Base-by-base conservation (phyloP, 345 rosid genomes). In the Eucalyptus guilfoylei region DNA sequence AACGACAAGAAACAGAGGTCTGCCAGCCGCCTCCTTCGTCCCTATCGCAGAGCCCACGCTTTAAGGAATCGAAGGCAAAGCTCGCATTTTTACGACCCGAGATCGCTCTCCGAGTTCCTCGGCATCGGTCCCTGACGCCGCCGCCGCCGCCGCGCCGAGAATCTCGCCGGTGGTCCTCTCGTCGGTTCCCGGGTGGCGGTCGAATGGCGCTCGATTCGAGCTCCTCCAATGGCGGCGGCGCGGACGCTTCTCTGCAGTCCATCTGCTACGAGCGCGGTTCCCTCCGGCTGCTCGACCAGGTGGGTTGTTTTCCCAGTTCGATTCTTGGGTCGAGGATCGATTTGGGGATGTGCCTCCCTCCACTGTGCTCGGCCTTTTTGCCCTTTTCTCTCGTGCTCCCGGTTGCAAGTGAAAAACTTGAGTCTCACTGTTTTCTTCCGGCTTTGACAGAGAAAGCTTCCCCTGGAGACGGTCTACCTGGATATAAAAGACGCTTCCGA, bases 371-470 rank as follows among this genome's bases (percentile, higher is more conserved):
- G 30, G 49, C n/a, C 28, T 30, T 80, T 58, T 55, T 0, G 10
- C 26, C 30, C 32, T 72, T 28, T 8, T 17, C 44, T 50, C 72
- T 86, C n/a, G 69, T 64, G 14, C 10, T 34, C 4, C 19, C 23
- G 5, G 40, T 42, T 45, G 87, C 64, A 4, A 1, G 21, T 0
- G 54, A 42, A 24, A 44, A 15, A 8, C 49, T 24, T 16, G 54
- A 17, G 37, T 30, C 87, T 15, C 19, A 60, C 72, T 5, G 49
- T 86, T 50, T 50, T 30, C 24, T 86, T 49, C 64, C 34, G 16
- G 47, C 24, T 42, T 87, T 89, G n/a, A 24, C 97, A 97, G 99
- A 94, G 98, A 91, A 96, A 95, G 93, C 97, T 97, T 90, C 99
- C 99, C 49, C 94, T 96, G 48, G 95, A 95, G 88, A 94, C 95